Base-by-base conservation (phyloP, 345 rosid species). In the Theobroma cacao region DNA sequence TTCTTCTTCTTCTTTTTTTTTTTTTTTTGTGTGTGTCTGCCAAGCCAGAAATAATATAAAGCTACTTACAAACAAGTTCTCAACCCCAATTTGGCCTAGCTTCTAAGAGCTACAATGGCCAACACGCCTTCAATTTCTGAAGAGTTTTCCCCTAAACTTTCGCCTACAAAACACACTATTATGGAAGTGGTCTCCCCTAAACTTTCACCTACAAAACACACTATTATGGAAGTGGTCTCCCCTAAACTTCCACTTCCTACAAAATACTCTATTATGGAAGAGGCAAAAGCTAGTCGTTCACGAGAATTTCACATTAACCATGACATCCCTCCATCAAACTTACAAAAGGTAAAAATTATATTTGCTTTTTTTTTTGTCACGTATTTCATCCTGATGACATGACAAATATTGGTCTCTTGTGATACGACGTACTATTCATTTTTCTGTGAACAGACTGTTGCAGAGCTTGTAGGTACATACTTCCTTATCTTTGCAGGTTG, bases 401-500 rank as follows among this genome's bases (percentile, higher is more conserved):
- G 18, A 8, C 26, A 47, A 70, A 48, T 48, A 48, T 48, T 50
- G 75, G 3, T 71, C 31, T 72, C 61, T 50, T 20, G 30, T 47
- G 59, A 55, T 28, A 45, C n/a, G 41, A 41, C 4, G 30, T 24
- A 24, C 31, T 24, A 1, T 24, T 4, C 62, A 24, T 10, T 58
- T 58, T 56, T 22, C 24, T 30, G 24, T 70, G 74, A 15, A 67
- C 80, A 88, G 90, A 52, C 78, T 0, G 47, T 89, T 7, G 88
- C 93, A 34, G 93, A 88, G 82, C 74, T 89, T 1, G 8, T 86
- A 17, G 91, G 91, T 2, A 86, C 93, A 18, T 88, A 72, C 53
- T 18, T 88, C 45, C 83, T 89, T 26, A 30, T 88, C 36, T 88
- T 84, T 69, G 64, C 55, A 22, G 91, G 91, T 1, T 86, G 89